Base-by-base conservation (phyloP, 495 filamentous ascomycete genomes). In the Penicillium taxi region DNA sequence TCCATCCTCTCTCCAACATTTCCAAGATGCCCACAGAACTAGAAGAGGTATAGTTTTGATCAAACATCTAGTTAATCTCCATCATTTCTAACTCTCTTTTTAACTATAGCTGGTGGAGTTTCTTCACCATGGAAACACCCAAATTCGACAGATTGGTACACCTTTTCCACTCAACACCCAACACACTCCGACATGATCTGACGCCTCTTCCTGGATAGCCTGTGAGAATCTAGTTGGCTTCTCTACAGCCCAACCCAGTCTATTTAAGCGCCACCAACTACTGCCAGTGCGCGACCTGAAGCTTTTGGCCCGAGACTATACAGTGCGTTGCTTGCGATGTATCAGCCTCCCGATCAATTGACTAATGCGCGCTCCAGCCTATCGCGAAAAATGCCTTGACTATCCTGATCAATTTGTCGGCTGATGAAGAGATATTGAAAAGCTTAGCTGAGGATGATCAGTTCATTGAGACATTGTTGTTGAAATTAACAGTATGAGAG, bases 301-400 rank as follows among this genome's bases (percentile, higher is more conserved):
- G 58, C 72, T 94, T n/a, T 60, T 96, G 14, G 75, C 90, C 15
- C 76, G 74, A 46, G 90, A 96, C 53, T 78, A 88, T 50, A 65
- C 74, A 20, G 86, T 89, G 66, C 56, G 75, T 58, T 15, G 17
- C 27, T 22, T 27, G 13, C 24, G 9, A 18, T 20, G 13, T 27
- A 9, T 12, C 3, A 9, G 35, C n/a, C 30, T n/a, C 26, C 32
- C 18, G 22, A 33, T 17, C 22, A 26, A 15, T 8, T 19, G 39
- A 25, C 48, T 44, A 16, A 38, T 36, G 7, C 11, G 13, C 7
- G 15, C 17, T 22, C 21, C 47, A 94, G 86, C 75, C 81, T 48
- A 94, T 94, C 41, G 83, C 90, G 14, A 86, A 87, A 49, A 81
- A 95, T 72, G 90, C 82, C n/a, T 60, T 96, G 40, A 91, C 78